These are phyloP conservation scores for Jamesozyma jinghongensis DNA, from an alignment of 805 yeast genomes.

Conservation along the genomic window DNA sequence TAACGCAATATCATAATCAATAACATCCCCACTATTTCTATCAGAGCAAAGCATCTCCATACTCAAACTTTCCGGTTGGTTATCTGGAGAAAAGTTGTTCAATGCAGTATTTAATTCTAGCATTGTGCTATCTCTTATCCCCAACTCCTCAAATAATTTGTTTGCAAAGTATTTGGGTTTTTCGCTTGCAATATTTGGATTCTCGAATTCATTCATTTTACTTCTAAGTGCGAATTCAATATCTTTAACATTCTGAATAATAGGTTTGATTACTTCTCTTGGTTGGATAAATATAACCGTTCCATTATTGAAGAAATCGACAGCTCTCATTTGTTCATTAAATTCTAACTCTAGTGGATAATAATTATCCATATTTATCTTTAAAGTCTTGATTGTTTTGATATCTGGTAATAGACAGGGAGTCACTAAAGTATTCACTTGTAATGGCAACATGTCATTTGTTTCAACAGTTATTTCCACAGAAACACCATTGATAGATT, in stretches of 20 bases:
- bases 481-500: conserved; percentile 40
- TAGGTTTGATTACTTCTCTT: conserved; percentile 3
- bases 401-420: conserved; percentile 68
- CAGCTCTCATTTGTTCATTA: conserved; percentile 21
- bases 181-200: background rate
- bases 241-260: conserved; percentile 6
- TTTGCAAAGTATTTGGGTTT: conserved; percentile 1
- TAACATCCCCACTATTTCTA: conserved; percentile 14
- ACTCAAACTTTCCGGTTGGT: conserved; percentile 9
- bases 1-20: conserved; percentile 19
- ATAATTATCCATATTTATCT: conserved; percentile 40
- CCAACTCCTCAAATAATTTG: conserved; percentile 4
- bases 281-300: conserved; percentile 22
- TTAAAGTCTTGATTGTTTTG: conserved; percentile 39
- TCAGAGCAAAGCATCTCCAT: conserved; percentile 21
- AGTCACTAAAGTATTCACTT: conserved; percentile 35
- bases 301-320: conserved; percentile 23
- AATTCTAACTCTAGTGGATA: conserved; percentile 41
- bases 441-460: conserved; percentile 22
- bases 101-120: conserved; percentile 10
- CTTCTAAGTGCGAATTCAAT: conserved; percentile 8
- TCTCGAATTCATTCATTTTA: conserved; percentile 4
- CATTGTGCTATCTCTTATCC: conserved; percentile 12
- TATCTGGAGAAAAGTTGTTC: background rate
- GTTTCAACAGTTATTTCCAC: conserved; percentile 29